Evolutionary conservation across 1,284 basidiomycete species (phyloP), one percentile per base, ranked within the genome.

Genomic region (Rhizopogon hawkerae): DNA sequence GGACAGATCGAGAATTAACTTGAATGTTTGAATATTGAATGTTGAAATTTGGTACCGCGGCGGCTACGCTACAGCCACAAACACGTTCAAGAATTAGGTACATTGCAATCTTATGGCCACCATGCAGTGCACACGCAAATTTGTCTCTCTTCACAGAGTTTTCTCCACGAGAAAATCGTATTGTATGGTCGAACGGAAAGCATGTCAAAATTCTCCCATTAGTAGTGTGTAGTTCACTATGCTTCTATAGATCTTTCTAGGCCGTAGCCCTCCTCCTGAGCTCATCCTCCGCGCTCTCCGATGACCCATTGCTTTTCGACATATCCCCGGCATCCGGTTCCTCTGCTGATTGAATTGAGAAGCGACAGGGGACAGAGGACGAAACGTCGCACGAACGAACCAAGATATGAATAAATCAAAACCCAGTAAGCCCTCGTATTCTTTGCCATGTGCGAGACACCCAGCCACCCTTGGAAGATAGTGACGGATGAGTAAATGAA

Each of bases 351-450:
- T 61, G 53, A 57, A 66, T 60, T 60, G 58, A 58, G 65, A 62
- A 60, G 54, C 57, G 58, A 65, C 58, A 56, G 58, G 61, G 60
- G 62, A 63, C 64, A 64, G 64, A 72, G 67, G 71, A 73, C 69
- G 68, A 71, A 65, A 50, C 41, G 53, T 52, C 61, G 54, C 51
- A 47, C 54, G 31, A 46, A 60, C 52, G 52, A 54, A 48, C 51
- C 43, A 54, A 50, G 5, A 64, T 60, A 68, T 65, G 66, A 64
- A 72, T 70, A 75, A 74, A 78, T 85, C 67, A 89, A 72, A 77
- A 69, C 57, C 82, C 77, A 71, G 78, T 81, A 65, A 85, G 77
- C 67, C 69, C 72, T 75, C 79, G 79, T 60, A 87, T 67, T 68
- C 71, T 77, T 69, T 77, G 73, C 78, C 78, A 81, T 58, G 73